phyloP scores from a whole-genome alignment of 2,329 filamentous ascomycete genomes.

The Shiraia bambusicola region DNA sequence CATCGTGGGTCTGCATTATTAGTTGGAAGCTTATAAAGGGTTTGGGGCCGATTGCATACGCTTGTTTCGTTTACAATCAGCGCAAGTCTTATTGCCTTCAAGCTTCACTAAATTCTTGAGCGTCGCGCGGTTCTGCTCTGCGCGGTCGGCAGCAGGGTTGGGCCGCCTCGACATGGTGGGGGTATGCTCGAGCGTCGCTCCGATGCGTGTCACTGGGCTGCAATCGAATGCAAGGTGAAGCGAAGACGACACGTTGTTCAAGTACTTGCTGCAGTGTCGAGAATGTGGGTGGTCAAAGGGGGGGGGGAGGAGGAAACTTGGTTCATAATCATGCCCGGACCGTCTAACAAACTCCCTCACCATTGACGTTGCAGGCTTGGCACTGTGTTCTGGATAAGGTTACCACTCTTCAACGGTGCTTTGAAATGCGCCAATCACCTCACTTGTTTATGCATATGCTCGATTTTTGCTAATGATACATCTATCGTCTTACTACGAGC shows the following conservation, averaged over 20 bases:
- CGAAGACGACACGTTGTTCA: too few relatives aligned
- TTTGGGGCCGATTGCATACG: conserved; percentile 57
- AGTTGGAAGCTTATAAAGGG: conserved; percentile 20
- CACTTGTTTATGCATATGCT: not conserved
- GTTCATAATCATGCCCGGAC: conserved; percentile 17
- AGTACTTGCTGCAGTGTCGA: not conserved
- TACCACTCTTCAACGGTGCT: too few relatives aligned
- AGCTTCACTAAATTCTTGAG: conserved; percentile 95
- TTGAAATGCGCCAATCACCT: not conserved
- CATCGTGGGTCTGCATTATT: conserved; percentile 79
- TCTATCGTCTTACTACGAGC: not conserved
- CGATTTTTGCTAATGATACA: too few relatives aligned
- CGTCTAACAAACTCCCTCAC: conserved; percentile 14
- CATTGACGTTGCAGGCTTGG: conserved; percentile 16
- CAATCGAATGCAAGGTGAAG: too few relatives aligned
- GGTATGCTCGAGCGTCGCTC: conserved; percentile 11
- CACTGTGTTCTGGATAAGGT: not conserved
- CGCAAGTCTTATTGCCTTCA: conserved; percentile 93
- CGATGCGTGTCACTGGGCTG: not conserved
- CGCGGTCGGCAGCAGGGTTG: conserved; percentile 79
- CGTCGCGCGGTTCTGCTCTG: conserved; percentile 88
- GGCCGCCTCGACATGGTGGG: conserved; percentile 74
- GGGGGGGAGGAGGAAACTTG: conserved; percentile 10
- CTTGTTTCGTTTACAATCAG: conserved; percentile 98
- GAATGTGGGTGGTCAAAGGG: conserved; percentile 1